Evolutionary conservation across 371 early-diverging fungal genomes (phyloP), one percentile per base, ranked within the genome.

Genomic region (Basidiobolus meristosporus): DNA sequence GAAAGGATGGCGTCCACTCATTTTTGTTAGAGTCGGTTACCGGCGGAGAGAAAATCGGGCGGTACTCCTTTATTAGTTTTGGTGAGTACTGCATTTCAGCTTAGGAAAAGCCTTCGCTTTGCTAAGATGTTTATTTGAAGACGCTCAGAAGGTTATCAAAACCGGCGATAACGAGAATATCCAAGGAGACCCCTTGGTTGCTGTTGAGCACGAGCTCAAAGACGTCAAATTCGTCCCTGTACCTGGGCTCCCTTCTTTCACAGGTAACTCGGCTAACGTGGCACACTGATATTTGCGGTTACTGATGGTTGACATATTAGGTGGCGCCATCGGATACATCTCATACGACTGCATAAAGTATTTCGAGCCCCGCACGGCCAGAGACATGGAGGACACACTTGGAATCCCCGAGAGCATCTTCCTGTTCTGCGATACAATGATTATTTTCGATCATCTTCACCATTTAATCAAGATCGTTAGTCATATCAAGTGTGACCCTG

Each of bases 311-410:
- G 5, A 9, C 20, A 36, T 19, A 23, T 12, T 43, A 60, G 89
- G 95, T 50, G 97, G 97, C 23, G 97, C 95, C 14, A 80, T 97
- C 29, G 97, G 97, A 11, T 97, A 89, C 56, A 79, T 97, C 38
- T 68, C 84, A 14, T 97, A 88, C 61, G 97, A 97, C 56, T 93
- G 95, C 47, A 81, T 88, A 23, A 77, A 86, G 50, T 82, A 88
- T 51, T 97, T 97, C 70, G 97, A 97, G 59, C 92, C 95, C 2
- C 70, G 73, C 31, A 72, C 81, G 1, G 57, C 67, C 34, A 68
- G 74, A 32, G 76, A 80, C 7, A 49, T 93, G 29, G 54, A 62
- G 22, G 93, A 97, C 47, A 74, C 86, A 7, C 50, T 92, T 10
- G 78, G 66, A n/a, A 61, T 97, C 20, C 95, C 97, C 7, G 97